phyloP scores from a whole-genome alignment of 768 basidiomycete species.

The Hericium coralloides region DNA sequence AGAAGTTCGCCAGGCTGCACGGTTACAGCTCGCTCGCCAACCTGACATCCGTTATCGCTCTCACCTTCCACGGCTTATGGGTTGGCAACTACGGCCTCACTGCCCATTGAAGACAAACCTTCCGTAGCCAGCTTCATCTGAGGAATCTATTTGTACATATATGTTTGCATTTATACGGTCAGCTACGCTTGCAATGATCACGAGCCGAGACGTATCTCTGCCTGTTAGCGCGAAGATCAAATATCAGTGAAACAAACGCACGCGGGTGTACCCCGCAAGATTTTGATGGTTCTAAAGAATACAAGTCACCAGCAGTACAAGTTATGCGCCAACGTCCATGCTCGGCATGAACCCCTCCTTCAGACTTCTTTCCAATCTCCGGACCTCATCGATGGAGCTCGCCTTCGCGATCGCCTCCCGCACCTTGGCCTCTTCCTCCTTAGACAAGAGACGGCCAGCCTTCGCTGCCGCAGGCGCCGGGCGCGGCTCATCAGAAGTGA shows the following conservation, averaged over 20 bases:
- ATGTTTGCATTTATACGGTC: too few species aligned
- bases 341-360: conserved; percentile 79
- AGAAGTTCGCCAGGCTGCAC: conserved; percentile 57
- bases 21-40: conserved; percentile 64
- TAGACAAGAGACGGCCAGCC: conserved; percentile 83
- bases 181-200: too few species aligned
- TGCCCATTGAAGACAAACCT: not conserved
- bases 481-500: conserved; percentile 77
- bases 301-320: conserved; percentile 4
- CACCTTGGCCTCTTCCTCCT: conserved; percentile 84
- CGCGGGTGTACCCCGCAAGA: not conserved
- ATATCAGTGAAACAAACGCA: not conserved
- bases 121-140: too few species aligned
- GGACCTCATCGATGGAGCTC: conserved; percentile 86
- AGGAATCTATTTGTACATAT: too few species aligned
- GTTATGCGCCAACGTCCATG: conserved; percentile 71
- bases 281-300: not conserved
- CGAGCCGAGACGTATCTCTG: too few species aligned
- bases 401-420: conserved; percentile 83
- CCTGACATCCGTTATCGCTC: conserved; percentile 46
- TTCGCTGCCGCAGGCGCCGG: conserved; percentile 44
- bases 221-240: too few species aligned
- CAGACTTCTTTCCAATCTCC: conserved; percentile 71
- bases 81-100: conserved; percentile 48
- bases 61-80: conserved; percentile 65